Base-by-base conservation (phyloP, 2,329 filamentous ascomycete species). In the Periglandula ipomoeae region DNA sequence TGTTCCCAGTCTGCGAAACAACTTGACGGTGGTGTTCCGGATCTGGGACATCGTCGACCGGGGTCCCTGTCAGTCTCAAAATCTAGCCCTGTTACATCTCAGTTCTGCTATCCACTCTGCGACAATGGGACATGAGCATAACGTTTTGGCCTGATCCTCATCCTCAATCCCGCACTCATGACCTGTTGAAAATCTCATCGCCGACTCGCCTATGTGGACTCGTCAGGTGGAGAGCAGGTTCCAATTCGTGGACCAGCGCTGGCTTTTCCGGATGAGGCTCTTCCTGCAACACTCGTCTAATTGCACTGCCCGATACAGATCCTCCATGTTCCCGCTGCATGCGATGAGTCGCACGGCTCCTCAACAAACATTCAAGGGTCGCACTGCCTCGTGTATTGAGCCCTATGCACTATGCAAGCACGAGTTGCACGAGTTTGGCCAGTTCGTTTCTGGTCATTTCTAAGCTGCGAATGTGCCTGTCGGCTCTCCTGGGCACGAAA, bases 51-150 rank as follows among this genome's bases (percentile, higher is more conserved):
- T n/a, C 32, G 5, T 44, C 17, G 44, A 48, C 52, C 38, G 39
- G 53, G 49, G 48, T 15, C 47, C 49, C 49, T 51, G 50, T 47
- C 48, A 40, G 49, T 46, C 50, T 53, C 51, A 57, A 60, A 54
- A 58, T 60, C 59, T 56, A 58, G 55, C 52, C 53, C 50, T 49
- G 59, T 61, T 60, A 59, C 59, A 61, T 54, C 52, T 52, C 44
- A 41, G 42, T 49, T 54, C 50, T 50, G 48, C 50, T 30, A 39
- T 48, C 41, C 38, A 23, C 44, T 44, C 52, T 55, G 56, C 53
- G 51, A 57, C 56, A 52, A 43, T 49, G 27, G 41, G 47, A 50
- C 47, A 51, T 50, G 49, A 51, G 55, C 56, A 57, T 57, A 52
- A 55, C 32, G 51, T 50, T 55, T 53, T 52, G 48, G 51, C 53